Base-by-base conservation (phyloP, 139 green algal genomes). In the Chlamydomonas sphaeroides region DNA sequence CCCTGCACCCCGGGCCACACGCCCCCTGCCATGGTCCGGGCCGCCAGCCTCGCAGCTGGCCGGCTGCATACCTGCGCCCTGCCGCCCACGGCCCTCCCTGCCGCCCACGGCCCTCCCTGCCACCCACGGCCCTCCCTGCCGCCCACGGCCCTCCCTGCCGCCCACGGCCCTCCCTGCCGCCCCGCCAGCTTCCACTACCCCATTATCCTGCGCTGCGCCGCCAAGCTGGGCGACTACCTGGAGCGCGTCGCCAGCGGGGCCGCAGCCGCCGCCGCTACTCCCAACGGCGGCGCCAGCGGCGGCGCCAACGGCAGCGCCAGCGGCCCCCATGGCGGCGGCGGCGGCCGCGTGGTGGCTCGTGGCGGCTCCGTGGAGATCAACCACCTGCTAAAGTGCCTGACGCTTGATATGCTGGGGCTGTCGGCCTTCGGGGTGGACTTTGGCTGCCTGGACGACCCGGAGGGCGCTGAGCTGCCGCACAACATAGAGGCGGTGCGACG, bases 381-480 rank as follows among this genome's bases (percentile, higher is more conserved):
- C 69, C 5, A 25, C 8, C 45, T 63, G 18, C 11, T 33, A 45
- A 63, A 63, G 48, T 33, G n/a, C 45, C 48, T 63, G 4, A 45
- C 69, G n/a, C 45, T 77, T n/a, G 45, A 77, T 32, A 63, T 77
- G 69, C 32, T 77, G 32, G 69, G 69, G 1, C 18, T 63, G 45
- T 35, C n/a, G 48, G 69, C 48, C 45, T 79, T 79, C 53, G 71
- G 28, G 6, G 3, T 68, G 35, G 71, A 79, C 53, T 79, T 67
- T 35, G 35, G 71, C 23, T 67, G 51, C 35, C 53, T 79, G 71
- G 35, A 36, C 30, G 53, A 68, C 53, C 71, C 71, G 35, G 30
- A 18, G 11, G n/a, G 25, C 3, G 71, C 35, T 14, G 11, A 21
- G 35, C 51, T 79, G 51, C 30, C 51, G 35, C 33, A 53, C 21